phyloP scores from a whole-genome alignment of 2,329 filamentous ascomycete species.

The Madurella mycetomatis region DNA sequence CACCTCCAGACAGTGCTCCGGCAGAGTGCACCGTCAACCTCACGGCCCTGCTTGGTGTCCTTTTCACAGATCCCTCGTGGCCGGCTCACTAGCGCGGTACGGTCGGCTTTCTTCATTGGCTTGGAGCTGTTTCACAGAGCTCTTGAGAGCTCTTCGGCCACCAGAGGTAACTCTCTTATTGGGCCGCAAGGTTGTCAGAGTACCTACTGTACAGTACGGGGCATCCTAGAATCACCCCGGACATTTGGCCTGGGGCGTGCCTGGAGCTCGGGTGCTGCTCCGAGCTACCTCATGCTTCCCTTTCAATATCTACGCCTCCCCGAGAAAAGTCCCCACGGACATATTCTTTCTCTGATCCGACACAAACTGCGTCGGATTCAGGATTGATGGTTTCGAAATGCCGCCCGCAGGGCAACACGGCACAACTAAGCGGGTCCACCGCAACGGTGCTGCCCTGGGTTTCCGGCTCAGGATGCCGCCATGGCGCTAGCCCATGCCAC shows the following conservation, averaged over 20 bases:
- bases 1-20: neutral
- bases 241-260: too few relatives aligned
- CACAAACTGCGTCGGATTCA: constrained; percentile 12
- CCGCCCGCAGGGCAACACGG: constrained; percentile 9
- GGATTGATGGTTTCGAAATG: constrained; percentile 17
- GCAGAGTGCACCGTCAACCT: neutral
- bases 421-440: constrained; percentile 8
- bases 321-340: neutral
- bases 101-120: neutral
- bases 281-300: too few relatives aligned
- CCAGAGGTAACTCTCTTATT: neutral
- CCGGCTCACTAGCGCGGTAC: too few relatives aligned
- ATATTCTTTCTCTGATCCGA: constrained; percentile 3
- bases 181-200: neutral
- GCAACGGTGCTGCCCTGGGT: neutral
- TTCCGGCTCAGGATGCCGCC: constrained; percentile 8
- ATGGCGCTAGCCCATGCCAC: neutral
- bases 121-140: neutral
- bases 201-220: too few relatives aligned
- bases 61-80: too few relatives aligned
- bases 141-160: constrained; percentile 1
- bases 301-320: too few relatives aligned
- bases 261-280: too few relatives aligned
- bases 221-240: too few relatives aligned
- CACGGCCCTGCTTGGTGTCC: too few relatives aligned